Evolutionary conservation across 768 basidiomycete genomes (phyloP), one percentile per base, ranked within the genome.

Genomic region (Boletus pseudopeckii): DNA sequence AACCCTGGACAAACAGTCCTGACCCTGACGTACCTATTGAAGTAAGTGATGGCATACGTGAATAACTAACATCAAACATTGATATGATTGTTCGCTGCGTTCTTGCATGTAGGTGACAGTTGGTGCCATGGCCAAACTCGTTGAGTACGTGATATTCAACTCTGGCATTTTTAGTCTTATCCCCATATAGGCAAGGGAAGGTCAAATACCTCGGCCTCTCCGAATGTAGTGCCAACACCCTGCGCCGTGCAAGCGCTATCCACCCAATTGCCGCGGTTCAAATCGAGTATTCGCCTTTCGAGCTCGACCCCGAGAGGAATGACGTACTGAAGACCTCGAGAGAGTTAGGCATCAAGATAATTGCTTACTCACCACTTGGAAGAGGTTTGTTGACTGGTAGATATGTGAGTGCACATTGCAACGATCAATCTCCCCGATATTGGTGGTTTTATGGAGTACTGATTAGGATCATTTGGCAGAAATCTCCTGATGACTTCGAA

Each of bases 331-430:
- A 73, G 26, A 75, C 78, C 1, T 74, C 74, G 11, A 66, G 78
- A 20, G 80, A 82, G 57, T 67, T 82, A 6, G 79, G 79, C 13
- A 71, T 80, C 36, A 70, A 74, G 41, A 71, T 80, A 20, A 66
- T 84, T 9, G 77, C 78, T 1, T 83, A 81, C 53, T 74, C 76
- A 2, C 82, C 81, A 2, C 70, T 83, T 26, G 80, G 80, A 17
- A 70, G 79, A 32, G 81, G 80, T 2, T 52, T 82, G n/a, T 58
- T 81, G 46, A 81, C 77, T 0, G 80, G 81, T 2, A 62, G 67
- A 52, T 74, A 71, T 48, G 76, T 77, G 50, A 55, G 72, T 55
- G 32, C 22, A 46, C 10, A 18, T 4, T 55, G 32, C 22, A 9
- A 24, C 17, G 24, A n/a, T 24, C 30, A 10, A 24, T 22, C 1